These are phyloP conservation scores for Lippia alba DNA, from an alignment of 305 asterid species.

Conservation along the genomic window DNA sequence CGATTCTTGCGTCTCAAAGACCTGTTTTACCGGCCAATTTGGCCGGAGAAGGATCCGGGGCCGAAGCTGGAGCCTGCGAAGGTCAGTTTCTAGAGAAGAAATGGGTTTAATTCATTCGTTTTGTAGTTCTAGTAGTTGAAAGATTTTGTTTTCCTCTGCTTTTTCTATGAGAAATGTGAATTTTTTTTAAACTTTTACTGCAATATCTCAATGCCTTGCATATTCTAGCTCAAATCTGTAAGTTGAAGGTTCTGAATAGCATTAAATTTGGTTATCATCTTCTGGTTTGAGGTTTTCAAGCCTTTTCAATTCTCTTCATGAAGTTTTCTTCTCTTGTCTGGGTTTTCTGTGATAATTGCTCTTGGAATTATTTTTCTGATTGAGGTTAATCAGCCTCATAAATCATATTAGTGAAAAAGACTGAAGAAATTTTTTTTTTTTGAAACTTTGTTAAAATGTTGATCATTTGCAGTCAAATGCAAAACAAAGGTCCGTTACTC, in stretches of 20 bases:
- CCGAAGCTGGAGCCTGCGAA: conserved; percentile 40
- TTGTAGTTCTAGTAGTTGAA: background rate
- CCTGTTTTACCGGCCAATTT: conserved; percentile 47
- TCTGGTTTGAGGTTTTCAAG: background rate
- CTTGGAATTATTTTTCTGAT: background rate
- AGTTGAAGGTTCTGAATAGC: background rate
- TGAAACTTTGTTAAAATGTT: too few relatives aligned
- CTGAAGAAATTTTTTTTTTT: too few relatives aligned
- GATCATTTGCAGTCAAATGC: too few relatives aligned
- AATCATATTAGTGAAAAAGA: background rate
- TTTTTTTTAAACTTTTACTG: conserved; percentile 2
- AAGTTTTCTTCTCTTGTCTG: background rate
- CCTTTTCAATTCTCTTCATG: background rate
- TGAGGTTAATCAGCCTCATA: conserved; percentile 1
- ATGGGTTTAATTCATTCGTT: background rate
- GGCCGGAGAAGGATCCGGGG: conserved; percentile 26
- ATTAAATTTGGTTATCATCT: background rate
- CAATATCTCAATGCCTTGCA: conserved; percentile 9
- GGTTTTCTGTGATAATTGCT: background rate
- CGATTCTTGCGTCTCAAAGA: conserved; percentile 59
- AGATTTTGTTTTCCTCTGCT: background rate
- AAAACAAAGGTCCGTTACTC: too few relatives aligned
- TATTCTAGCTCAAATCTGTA: background rate
- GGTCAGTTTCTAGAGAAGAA: conserved; percentile 36
- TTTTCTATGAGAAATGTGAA: background rate